Percentiles rank a stretch among this genome's conserved stretches.
phyloP scores from a whole-genome alignment of 1,139 yeast genomes.

The Debaryomyces sp. region DNA sequence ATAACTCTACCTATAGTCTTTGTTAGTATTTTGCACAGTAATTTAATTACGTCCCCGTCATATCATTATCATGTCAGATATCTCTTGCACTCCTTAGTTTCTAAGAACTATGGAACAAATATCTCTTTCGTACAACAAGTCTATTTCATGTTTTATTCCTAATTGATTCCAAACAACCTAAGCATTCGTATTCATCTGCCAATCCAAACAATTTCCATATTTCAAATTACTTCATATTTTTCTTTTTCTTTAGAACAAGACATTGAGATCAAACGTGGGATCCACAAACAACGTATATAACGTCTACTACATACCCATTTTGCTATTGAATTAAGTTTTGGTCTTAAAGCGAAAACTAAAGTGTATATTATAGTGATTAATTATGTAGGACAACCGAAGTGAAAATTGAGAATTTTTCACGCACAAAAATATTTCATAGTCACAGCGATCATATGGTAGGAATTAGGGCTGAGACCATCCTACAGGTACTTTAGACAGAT shows the following conservation, averaged over 20 bases:
- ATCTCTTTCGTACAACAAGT: not conserved
- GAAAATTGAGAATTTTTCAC: slow-evolving; percentile 7
- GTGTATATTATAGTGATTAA: slow-evolving; percentile 1
- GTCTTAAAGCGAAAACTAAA: not conserved
- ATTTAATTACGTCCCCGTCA: not conserved
- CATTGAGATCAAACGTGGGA: not conserved
- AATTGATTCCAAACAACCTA: not conserved
- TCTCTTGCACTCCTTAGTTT: not conserved
- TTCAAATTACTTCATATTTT: not conserved
- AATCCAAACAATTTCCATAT: not conserved
- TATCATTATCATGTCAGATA: not conserved
- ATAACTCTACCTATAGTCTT: slow-evolving; percentile 90
- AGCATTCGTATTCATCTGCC: not conserved
- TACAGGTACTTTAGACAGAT: not conserved
- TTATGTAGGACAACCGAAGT: not conserved
- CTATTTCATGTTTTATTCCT: not conserved
- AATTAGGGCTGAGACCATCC: not conserved
- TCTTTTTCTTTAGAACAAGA: slow-evolving; percentile 8
- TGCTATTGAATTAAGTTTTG: slow-evolving; percentile 7
- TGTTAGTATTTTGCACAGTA: slow-evolving; percentile 16
- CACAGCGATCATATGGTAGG: not conserved
- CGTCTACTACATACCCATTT: slow-evolving; percentile 10
- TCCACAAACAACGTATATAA: not conserved
- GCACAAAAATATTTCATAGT: slow-evolving; percentile 1
- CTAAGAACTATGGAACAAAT: not conserved